Evolutionary conservation across 768 basidiomycete species (phyloP), one percentile per base, ranked within the genome.

Genomic region (Lactarius hengduanensis): DNA sequence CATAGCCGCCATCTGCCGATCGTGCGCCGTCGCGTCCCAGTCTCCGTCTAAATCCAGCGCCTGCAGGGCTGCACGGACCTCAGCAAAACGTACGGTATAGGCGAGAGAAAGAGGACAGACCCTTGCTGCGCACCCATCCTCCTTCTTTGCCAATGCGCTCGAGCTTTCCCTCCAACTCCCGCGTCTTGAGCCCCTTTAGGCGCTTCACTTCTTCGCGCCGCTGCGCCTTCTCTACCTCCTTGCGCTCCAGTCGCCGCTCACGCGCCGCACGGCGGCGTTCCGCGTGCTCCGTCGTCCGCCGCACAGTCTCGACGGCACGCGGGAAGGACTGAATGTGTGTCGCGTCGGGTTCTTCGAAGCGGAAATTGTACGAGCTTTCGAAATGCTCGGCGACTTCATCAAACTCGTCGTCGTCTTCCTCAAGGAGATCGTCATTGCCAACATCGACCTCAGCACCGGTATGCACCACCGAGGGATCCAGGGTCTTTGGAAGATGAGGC

Each of bases 341-440:
- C 2, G 88, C 88, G 36, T 85, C 86, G 41, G 92, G 91, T 77
- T 99, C 96, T 76, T 99, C 96, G 75, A 94, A 99, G 61, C 97
- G 87, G 79, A 97, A 97, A 76, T 98, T 98, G 78, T 98, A 99
- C 18, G 91, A 91, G n/a, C 86, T 87, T 78, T 99, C 97, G 70
- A 98, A 99, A 54, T 86, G 85, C 34, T 97, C 96, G 6, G 88
- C 91, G 68, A 92, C 87, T 54, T 96, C 93, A 62, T 97, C 94
- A 71, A 97, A 97, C 20, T 91, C 84, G 41, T 88, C 84, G 36
- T 88, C 86, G 7, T 90, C 89, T 11, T 89, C 85, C 10, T 81
- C 76, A 1, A 79, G 77, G 0, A 73, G 74, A 16, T 69, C 72
- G 18, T 70, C 69, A 30, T 73, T 74, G 56, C 74, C 67, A 2